Base-by-base conservation (phyloP, 2,329 filamentous ascomycete species). In the Pleurostoma richardsiae region DNA sequence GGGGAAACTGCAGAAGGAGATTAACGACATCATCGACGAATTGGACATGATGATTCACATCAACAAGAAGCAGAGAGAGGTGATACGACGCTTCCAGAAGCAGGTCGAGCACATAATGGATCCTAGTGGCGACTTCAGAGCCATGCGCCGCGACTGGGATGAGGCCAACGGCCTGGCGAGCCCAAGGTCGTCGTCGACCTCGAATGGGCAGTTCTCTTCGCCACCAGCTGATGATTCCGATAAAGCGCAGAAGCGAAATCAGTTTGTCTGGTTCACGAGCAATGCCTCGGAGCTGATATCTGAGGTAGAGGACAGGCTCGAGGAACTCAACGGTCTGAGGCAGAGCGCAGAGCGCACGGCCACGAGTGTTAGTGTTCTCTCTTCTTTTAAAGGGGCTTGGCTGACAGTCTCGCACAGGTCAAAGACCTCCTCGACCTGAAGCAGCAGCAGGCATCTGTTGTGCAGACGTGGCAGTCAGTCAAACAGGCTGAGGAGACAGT, bases 1-100 rank as follows among this genome's bases (percentile, higher is more conserved):
- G 47, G 68, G 66, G 0, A 56, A 63, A 11, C 56, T 74, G 0
- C 64, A 72, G 30, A 54, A 59, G 0, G 72, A 75, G 44, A 67
- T 71, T n/a, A 69, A 72, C 40, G 71, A 76, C 39, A 71, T 75
- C 27, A 55, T 69, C 1, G 72, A 75, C 10, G 72, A 76, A 51
- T 59, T 76, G 0, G 65, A 68, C 6, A 76, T 75, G 42, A 73
- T 76, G 58, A 55, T 67, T 0, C 60, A 65, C 10, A 57, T 75
- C n/a, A 55, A 59, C 4, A 59, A 57, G 6, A 59, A 62, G 10
- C 70, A 71, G 31, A 40, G 47, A 4, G 58, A 63, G 3, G 57
- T 65, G 0, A 47, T 67, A 4, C 56, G 56, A 11, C 48, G 50
- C 4, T 66, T 62, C 47, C 10, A 10, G 4, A 26, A 56, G 7